phyloP scores from a whole-genome alignment of 2,329 filamentous ascomycete species.

The Chaetomium strumarium region DNA sequence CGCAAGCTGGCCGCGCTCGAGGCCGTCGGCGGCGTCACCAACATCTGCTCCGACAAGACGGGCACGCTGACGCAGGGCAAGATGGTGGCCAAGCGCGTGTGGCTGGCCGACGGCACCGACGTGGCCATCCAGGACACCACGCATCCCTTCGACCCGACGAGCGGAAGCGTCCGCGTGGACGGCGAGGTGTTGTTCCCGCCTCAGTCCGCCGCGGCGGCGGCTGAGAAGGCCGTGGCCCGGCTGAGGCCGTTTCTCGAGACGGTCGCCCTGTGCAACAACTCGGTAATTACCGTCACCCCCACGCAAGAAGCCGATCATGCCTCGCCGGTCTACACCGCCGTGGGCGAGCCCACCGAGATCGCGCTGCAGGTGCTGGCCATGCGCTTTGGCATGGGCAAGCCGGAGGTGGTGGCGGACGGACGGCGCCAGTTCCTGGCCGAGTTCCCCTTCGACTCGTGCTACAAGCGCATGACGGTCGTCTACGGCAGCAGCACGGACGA shows the following conservation, averaged over 20 bases:
- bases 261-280: conserved; percentile 58
- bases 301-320: too few species aligned
- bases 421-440: conserved; percentile 54
- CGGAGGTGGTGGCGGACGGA: conserved; percentile 33
- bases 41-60: conserved; percentile 99
- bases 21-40: conserved; percentile 92
- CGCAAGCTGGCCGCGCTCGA: conserved; percentile 94
- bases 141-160: conserved; percentile 56
- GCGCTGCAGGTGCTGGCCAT: conserved; percentile 68
- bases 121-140: conserved; percentile 63
- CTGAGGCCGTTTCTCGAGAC: conserved; percentile 47
- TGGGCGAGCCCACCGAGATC: conserved; percentile 67
- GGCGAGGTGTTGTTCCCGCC: conserved; percentile 13
- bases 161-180: conserved; percentile 39
- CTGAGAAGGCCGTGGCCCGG: conserved; percentile 26
- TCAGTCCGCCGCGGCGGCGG: conserved; percentile 25
- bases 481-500: conserved; percentile 62
- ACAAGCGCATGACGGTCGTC: conserved; percentile 98
- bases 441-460: conserved; percentile 91
- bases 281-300: conserved; percentile 43
- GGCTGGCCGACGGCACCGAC: conserved; percentile 67
- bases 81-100: background rate
- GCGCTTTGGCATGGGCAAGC: conserved; percentile 53
- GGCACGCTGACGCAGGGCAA: conserved; percentile 37
- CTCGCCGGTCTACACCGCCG: conserved; percentile 58